phyloP scores from a whole-genome alignment of 73 alveolate genomes.

The Uronychia setigera region DNA sequence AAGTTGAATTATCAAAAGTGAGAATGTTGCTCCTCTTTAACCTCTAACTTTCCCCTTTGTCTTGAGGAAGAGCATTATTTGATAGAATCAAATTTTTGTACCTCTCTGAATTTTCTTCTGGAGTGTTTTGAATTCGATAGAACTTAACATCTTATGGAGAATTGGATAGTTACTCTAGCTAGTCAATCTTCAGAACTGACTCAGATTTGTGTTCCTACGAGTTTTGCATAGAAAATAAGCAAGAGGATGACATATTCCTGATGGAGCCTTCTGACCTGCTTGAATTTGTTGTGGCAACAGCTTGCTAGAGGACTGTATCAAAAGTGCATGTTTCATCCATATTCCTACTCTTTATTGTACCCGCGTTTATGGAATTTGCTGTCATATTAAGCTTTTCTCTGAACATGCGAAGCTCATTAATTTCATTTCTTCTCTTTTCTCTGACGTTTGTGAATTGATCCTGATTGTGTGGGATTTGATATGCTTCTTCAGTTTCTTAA shows the following conservation, averaged over 20 bases:
- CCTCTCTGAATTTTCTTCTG: neutral
- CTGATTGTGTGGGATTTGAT: too few species aligned
- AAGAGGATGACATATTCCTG: neutral
- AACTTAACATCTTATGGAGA: neutral
- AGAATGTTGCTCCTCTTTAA: too few species aligned
- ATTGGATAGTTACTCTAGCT: neutral
- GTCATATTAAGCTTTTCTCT: neutral
- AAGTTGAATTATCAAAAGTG: too few species aligned
- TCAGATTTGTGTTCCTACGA: neutral
- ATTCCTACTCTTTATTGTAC: neutral
- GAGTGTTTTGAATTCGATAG: neutral
- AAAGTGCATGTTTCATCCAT: neutral
- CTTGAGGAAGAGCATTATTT: too few species aligned
- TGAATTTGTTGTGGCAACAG: neutral
- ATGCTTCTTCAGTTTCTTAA: too few species aligned
- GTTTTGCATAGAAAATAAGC: neutral
- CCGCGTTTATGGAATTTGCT: neutral
- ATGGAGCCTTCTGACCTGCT: neutral
- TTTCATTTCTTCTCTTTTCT: neutral
- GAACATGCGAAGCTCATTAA: neutral
- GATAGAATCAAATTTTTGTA: too few species aligned
- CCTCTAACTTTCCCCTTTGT: too few species aligned
- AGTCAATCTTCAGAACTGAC: neutral
- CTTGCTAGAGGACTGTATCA: neutral
- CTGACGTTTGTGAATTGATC: too few species aligned